These are phyloP conservation scores for Torulaspora delbrueckii DNA, from an alignment of 805 yeast genomes.

Conservation along the genomic window DNA sequence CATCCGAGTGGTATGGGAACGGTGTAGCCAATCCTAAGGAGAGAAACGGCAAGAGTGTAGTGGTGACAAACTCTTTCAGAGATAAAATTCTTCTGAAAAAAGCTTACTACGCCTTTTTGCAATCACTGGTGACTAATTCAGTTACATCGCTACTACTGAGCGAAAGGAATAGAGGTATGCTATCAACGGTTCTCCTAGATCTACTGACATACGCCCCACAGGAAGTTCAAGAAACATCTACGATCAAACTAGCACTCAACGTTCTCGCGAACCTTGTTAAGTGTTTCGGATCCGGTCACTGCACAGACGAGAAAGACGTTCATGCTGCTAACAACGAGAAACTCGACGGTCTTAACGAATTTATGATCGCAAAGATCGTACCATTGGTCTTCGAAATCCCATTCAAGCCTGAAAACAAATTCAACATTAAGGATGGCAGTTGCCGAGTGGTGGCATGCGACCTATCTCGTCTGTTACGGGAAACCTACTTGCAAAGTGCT, in stretches of 20 bases:
- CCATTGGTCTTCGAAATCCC: conserved; percentile 73
- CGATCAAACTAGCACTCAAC: conserved; percentile 64
- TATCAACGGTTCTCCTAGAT: conserved; percentile 58
- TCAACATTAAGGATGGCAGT: conserved; percentile 74
- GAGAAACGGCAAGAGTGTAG: conserved; percentile 24
- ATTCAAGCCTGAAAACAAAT: conserved; percentile 56
- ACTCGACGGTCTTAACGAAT: conserved; percentile 66
- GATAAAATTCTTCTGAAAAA: conserved; percentile 65
- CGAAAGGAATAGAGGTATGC: conserved; percentile 54
- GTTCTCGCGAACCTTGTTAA: conserved; percentile 60
- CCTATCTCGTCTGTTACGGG: conserved; percentile 61
- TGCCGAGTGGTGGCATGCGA: conserved; percentile 70
- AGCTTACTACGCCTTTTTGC: conserved; percentile 63
- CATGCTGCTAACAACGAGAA: conserved; percentile 41
- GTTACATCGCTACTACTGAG: conserved; percentile 72
- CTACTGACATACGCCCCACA: conserved; percentile 58
- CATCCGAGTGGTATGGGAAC: conserved; percentile 10
- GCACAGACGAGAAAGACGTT: conserved; percentile 56
- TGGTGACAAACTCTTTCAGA: conserved; percentile 57
- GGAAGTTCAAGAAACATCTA: conserved; percentile 56
- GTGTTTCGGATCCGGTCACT: conserved; percentile 63
- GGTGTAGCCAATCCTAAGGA: conserved; percentile 6
- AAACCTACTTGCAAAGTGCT: conserved; percentile 43
- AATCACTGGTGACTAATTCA: conserved; percentile 69
- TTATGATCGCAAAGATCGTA: conserved; percentile 62